These are phyloP conservation scores for Daedaleopsis sinensis DNA, from an alignment of 768 basidiomycete genomes.

Conservation along the genomic window DNA sequence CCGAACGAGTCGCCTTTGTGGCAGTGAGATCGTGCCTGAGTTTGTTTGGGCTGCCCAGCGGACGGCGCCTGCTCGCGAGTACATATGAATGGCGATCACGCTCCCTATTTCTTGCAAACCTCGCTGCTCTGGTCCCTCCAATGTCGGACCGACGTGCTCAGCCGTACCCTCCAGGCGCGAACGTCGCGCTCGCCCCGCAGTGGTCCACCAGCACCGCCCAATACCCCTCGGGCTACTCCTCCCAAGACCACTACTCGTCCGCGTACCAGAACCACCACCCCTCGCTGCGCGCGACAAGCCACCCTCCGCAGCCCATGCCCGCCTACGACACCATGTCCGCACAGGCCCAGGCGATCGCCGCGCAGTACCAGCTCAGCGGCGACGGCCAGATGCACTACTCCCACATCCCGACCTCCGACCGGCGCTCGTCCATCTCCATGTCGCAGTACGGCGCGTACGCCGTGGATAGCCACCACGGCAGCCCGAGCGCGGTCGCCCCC, in stretches of 20 bases:
- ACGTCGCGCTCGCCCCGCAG: constrained; percentile 20
- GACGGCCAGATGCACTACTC: constrained; percentile 20
- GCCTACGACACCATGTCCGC: constrained; percentile 21
- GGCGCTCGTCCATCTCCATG: constrained; percentile 22
- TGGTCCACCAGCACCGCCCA: constrained; percentile 14
- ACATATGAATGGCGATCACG: constrained; percentile 23
- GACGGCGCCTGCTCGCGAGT: constrained; percentile 18
- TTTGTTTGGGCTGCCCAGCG: constrained; percentile 5
- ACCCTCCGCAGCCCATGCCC: constrained; percentile 5
- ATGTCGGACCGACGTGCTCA: constrained; percentile 28
- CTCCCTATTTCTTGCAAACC: constrained; percentile 22
- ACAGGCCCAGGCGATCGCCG: constrained; percentile 21
- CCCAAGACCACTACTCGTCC: constrained; percentile 21
- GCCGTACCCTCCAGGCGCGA: constrained; percentile 17
- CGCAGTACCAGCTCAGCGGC: constrained; percentile 17
- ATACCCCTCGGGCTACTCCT: constrained; percentile 19
- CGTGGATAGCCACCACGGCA: constrained; percentile 12
- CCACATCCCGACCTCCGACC: constrained; percentile 21
- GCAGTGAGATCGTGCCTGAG: constrained; percentile 31
- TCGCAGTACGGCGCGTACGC: constrained; percentile 19
- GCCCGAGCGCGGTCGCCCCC: constrained; percentile 9
- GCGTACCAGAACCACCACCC: constrained; percentile 16
- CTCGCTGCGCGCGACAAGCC: constrained; percentile 16
- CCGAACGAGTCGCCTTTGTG: constrained; percentile 24
- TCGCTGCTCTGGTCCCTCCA: constrained; percentile 9